Evolutionary conservation across 306 rosid species (phyloP).

Genomic region (Cyclanthera cordifolia): DNA sequence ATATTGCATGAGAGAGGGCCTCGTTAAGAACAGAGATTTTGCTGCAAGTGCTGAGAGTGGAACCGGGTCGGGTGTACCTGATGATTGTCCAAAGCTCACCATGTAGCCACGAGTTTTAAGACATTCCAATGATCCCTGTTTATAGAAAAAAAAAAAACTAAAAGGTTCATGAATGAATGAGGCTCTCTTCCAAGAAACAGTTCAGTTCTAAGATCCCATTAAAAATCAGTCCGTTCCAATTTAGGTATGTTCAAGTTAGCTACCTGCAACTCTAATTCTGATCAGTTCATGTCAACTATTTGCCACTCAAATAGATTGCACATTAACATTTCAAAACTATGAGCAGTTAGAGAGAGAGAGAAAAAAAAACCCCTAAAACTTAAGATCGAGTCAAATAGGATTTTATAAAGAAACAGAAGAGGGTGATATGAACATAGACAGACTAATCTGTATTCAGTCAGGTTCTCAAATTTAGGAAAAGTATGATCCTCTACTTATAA

Average conservation of each 20-base stretch:
- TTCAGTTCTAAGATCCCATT: not conserved
- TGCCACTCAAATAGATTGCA: not conserved
- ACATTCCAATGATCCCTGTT: constrained; percentile 74
- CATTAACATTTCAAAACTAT: not conserved
- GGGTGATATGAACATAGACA: not conserved
- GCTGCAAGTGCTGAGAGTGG: constrained; percentile 56
- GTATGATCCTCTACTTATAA: not conserved
- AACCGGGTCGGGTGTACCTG: constrained; percentile 76
- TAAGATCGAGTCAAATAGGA: not conserved
- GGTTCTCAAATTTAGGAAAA: not conserved
- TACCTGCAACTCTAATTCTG: not conserved
- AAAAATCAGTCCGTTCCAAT: not conserved
- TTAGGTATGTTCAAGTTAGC: not conserved
- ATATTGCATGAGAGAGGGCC: constrained; percentile 63
- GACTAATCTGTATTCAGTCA: not conserved
- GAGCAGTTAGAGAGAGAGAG: not conserved
- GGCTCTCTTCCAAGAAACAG: not conserved
- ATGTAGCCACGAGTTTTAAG: constrained; percentile 58
- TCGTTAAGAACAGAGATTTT: constrained; percentile 67
- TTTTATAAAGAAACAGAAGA: not conserved
- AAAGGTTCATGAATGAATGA: not conserved
- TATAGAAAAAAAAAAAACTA: not conserved
- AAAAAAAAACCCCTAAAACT: not conserved
- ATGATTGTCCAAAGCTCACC: constrained; percentile 84
- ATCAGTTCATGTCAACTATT: not conserved